Conservation (phyloP, 2,329 filamentous ascomycete genomes). For the Xylaria sp. region DNA sequence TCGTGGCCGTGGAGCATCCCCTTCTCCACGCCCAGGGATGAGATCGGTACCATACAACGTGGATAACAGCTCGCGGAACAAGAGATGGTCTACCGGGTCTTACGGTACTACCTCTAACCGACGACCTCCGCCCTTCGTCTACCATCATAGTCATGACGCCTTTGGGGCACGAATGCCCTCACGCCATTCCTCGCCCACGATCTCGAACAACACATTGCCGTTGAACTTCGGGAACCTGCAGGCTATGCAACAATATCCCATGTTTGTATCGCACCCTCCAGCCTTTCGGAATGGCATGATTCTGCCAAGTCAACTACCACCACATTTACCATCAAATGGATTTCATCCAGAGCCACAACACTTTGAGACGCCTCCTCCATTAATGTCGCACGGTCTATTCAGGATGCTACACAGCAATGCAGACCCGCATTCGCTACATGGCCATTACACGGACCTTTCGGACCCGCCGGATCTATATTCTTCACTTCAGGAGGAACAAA, state of each 20-base stretch:
- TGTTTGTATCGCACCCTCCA: slow-evolving; percentile 63
- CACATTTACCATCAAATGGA: slow-evolving; percentile 63
- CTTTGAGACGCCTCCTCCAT: slow-evolving; percentile 69
- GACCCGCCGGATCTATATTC: slow-evolving; percentile 82
- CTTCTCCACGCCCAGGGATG: slow-evolving; percentile 74
- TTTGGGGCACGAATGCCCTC: slow-evolving; percentile 69
- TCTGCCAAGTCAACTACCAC: slow-evolving; percentile 58
- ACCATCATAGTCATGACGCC: slow-evolving; percentile 69
- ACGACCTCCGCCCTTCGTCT: slow-evolving; percentile 70
- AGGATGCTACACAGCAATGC: slow-evolving; percentile 80
- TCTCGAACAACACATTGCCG: slow-evolving; percentile 60
- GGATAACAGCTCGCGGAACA: slow-evolving; percentile 71
- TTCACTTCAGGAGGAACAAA: slow-evolving; percentile 77
- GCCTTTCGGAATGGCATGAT: slow-evolving; percentile 70
- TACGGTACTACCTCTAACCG: slow-evolving; percentile 69
- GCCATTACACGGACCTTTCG: slow-evolving; percentile 78
- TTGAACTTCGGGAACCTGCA: slow-evolving; percentile 67
- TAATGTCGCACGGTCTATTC: slow-evolving; percentile 78
- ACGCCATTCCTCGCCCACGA: slow-evolving; percentile 62
- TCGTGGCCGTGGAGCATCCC: slow-evolving; percentile 73
- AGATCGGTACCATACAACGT: slow-evolving; percentile 77
- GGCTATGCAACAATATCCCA: slow-evolving; percentile 66
- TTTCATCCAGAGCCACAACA: slow-evolving; percentile 63
- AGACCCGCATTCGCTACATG: slow-evolving; percentile 73
- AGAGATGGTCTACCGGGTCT: slow-evolving; percentile 83